Percentiles rank a stretch among this genome's conserved stretches.
These are phyloP conservation scores for Lentinula sp. DNA, from an alignment of 768 basidiomycete genomes.

Conservation along the genomic window DNA sequence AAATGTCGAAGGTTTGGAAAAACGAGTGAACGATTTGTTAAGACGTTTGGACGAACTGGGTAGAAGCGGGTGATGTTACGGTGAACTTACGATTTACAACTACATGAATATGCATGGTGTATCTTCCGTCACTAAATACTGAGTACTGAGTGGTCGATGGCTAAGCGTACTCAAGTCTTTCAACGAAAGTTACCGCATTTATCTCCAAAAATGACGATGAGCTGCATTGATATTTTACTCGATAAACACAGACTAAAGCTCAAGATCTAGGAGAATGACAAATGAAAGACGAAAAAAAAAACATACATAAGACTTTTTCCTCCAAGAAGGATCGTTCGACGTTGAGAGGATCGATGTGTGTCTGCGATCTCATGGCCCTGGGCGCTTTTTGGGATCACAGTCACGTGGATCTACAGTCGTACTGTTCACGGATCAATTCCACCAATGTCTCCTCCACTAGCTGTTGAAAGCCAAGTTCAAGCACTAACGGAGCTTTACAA, in stretches of 20 bases:
- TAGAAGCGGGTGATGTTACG: neutral
- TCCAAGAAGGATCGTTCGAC: neutral
- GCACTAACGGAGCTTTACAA: slow-evolving; percentile 38
- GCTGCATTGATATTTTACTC: too few species aligned
- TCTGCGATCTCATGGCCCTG: neutral
- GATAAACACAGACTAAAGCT: too few species aligned
- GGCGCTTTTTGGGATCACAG: neutral
- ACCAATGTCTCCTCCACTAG: neutral
- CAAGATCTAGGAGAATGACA: too few species aligned
- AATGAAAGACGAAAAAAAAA: neutral
- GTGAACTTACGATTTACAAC: neutral
- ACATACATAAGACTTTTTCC: neutral
- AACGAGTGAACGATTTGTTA: slow-evolving; percentile 33
- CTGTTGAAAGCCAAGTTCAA: slow-evolving; percentile 38
- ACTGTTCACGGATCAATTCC: neutral
- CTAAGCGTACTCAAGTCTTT: too few species aligned
- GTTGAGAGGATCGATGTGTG: neutral
- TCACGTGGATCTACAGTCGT: neutral
- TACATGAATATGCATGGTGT: too few species aligned
- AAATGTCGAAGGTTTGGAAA: slow-evolving; percentile 70
- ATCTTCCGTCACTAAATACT: too few species aligned
- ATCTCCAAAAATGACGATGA: too few species aligned
- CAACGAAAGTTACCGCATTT: too few species aligned
- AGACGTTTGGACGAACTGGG: slow-evolving; percentile 30
- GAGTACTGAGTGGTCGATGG: too few species aligned